These are phyloP conservation scores for Calonectria henricotiae DNA, from an alignment of 2,329 filamentous ascomycete species.

Conservation along the genomic window DNA sequence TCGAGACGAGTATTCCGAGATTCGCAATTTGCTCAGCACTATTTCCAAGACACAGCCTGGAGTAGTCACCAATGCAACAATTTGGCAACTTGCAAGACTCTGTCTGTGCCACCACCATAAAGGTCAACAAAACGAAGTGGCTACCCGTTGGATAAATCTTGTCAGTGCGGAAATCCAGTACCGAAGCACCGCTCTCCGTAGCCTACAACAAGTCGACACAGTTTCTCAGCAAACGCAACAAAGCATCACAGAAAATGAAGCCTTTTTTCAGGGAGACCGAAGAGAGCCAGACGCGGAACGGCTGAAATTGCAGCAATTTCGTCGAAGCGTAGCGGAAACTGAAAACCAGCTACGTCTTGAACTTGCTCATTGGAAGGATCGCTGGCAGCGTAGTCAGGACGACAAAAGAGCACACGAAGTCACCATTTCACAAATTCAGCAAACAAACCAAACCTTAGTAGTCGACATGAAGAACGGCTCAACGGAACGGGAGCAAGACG, in stretches of 20 bases:
- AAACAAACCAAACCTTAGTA: neutral
- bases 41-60: neutral
- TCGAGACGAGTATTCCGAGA: neutral
- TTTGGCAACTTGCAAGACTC: neutral
- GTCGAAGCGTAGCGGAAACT: neutral
- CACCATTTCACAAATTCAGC: neutral
- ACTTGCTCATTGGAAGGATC: neutral
- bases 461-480: neutral
- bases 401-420: neutral
- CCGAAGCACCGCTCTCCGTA: neutral
- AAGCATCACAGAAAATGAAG: neutral
- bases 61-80: neutral
- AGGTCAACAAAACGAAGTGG: neutral
- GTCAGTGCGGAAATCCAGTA: neutral
- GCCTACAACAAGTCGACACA: neutral
- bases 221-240: neutral
- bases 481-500: neutral
- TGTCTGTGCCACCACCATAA: constrained; percentile 1
- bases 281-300: neutral
- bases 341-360: neutral
- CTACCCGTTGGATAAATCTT: neutral
- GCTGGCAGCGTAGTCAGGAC: neutral
- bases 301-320: neutral
- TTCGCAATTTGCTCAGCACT: neutral
- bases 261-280: neutral